These are phyloP conservation scores for Podospora fimiseda DNA, from an alignment of 495 filamentous ascomycete species.

Conservation along the genomic window DNA sequence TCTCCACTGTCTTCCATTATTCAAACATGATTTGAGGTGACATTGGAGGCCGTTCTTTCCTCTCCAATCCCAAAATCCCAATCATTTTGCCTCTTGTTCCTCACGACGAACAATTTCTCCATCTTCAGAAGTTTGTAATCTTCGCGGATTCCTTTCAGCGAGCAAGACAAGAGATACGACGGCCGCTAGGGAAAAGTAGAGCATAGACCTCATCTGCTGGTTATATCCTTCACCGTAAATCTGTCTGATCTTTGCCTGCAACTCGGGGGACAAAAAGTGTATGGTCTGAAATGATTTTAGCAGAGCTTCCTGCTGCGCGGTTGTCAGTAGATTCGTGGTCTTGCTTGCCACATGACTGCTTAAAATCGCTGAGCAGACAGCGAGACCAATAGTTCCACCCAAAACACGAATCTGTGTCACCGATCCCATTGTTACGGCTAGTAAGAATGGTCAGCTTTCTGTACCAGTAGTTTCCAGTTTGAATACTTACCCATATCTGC, in stretches of 20 bases:
- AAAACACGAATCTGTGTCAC: constrained; percentile 45
- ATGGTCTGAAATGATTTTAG: constrained; percentile 8
- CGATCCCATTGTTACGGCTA: constrained; percentile 30
- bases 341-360: constrained; percentile 7
- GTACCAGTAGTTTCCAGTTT: not conserved
- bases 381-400: constrained; percentile 43
- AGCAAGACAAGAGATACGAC: constrained; percentile 2
- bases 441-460: not conserved
- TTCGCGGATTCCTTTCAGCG: not conserved
- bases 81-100: too few species aligned
- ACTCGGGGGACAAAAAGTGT: not conserved
- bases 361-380: constrained; percentile 12
- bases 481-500: constrained; percentile 36
- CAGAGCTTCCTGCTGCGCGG: not conserved
- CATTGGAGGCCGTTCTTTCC: too few species aligned
- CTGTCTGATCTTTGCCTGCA: not conserved
- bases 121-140: not conserved
- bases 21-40: too few species aligned
- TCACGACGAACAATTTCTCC: too few species aligned
- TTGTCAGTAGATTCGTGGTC: not conserved
- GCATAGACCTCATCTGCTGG: constrained; percentile 11
- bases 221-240: constrained; percentile 5
- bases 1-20: too few species aligned
- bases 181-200: constrained; percentile 8
- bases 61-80: too few species aligned